Base-by-base conservation (phyloP, 805 yeast genomes). In the Ogataea populi-albae region DNA sequence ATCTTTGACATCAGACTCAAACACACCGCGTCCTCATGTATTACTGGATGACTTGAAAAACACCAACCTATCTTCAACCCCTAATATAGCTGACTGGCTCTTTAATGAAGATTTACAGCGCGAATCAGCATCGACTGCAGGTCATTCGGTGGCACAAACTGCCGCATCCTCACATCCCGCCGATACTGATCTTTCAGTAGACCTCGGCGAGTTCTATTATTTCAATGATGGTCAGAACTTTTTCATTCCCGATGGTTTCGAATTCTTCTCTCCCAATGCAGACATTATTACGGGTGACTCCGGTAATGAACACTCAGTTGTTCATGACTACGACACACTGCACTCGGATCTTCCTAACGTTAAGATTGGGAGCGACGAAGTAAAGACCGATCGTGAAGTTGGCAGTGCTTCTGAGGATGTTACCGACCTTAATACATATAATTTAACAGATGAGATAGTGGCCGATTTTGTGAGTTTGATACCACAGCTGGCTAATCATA, bases 161-260 rank as follows among this genome's bases (percentile, higher is more conserved):
- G 34, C 25, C 5, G 4, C 12, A 8, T 12, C 12, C 18, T 6
- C 19, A n/a, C 8, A 16, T 23, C 9, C 11, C 5, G 14, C 23
- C 14, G 23, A 35, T 12, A 5, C 34, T 10, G 43, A 41, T 17
- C 37, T 46, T 22, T 26, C 47, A n/a, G 22, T 41, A 2, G 61
- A 55, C 27, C 32, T 57, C 11, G 42, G 40, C 24, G 60, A 54
- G 15, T 48, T 54, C 18, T 41, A 47, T 17, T 26, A 57, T 17
- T 45, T 47, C 20, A 54, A 56, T 37, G 49, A 47, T 17, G 45
- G 52, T 7, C 56, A 55, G 35, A 48, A 50, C 32, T 57, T 59
- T 32, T 56, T 56, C 22, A 47, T 58, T 9, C 51, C 57, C 11
- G 61, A 58, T 33, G 61, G 55, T 5, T 47, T 54, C 28, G 57